Percentiles rank a stretch among this genome's conserved stretches.
Evolutionary conservation across 2,329 filamentous ascomycete species (phyloP).

Genomic region (Diplodia scrobiculata): DNA sequence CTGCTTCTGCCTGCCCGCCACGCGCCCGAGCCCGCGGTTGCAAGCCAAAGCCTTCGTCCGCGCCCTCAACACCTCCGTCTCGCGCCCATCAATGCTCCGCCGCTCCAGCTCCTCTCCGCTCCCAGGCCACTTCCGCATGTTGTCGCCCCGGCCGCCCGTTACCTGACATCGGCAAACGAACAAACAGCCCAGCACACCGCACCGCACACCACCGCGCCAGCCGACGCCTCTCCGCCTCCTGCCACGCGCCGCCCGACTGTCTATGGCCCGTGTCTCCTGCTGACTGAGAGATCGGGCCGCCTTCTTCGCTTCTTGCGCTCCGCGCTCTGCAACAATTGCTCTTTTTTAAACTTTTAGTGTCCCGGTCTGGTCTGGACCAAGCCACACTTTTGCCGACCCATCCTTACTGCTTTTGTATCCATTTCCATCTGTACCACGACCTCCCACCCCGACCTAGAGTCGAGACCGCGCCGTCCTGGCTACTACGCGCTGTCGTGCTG

Average conservation of each 20-base stretch:
- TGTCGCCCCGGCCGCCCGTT: slow-evolving; percentile 14
- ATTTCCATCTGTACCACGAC: slow-evolving; percentile 17
- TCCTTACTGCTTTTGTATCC: slow-evolving; percentile 22
- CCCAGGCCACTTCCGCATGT: slow-evolving; percentile 22
- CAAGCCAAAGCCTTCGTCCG: neutral
- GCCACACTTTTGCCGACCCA: slow-evolving; percentile 22
- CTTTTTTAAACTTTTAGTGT: slow-evolving; percentile 19
- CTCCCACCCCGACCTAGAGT: neutral
- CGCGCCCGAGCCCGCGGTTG: neutral
- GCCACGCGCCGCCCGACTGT: neutral
- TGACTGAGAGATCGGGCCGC: slow-evolving; percentile 27
- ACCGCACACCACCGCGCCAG: neutral
- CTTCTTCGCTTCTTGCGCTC: slow-evolving; percentile 44
- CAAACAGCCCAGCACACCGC: neutral
- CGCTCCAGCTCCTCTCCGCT: neutral
- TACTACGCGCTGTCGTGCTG: neutral
- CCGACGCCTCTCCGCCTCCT: neutral
- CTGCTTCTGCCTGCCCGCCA: neutral
- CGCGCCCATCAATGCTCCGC: slow-evolving; percentile 27
- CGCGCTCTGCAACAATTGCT: slow-evolving; percentile 46
- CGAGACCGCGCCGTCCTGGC: neutral
- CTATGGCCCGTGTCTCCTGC: slow-evolving; percentile 5
- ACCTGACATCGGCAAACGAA: neutral
- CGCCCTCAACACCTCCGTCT: slow-evolving; percentile 2
- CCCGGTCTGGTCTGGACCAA: slow-evolving; percentile 17